Percentiles rank a stretch among this genome's conserved stretches.
Evolutionary conservation across 345 rosid species (phyloP).

Genomic region (Salix exigua): DNA sequence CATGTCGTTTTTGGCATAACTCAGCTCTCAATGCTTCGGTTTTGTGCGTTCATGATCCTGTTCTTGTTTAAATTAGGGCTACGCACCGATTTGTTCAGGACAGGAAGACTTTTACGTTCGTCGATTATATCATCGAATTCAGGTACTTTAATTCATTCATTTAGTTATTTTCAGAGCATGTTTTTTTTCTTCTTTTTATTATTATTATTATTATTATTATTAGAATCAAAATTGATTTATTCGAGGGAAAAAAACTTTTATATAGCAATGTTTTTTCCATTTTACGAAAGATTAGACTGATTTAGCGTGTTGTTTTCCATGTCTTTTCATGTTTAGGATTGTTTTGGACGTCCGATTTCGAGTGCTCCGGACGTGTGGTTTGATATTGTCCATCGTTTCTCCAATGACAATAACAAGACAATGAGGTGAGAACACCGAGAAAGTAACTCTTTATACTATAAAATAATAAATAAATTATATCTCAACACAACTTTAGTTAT

Average conservation of each 20-base stretch:
- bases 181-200: background rate
- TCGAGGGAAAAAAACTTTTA: background rate
- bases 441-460: too few species aligned
- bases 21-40: background rate
- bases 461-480: too few species aligned
- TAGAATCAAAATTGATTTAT: background rate
- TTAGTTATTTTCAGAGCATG: background rate
- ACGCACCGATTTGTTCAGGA: slow-evolving; percentile 88
- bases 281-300: background rate
- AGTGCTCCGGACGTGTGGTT: slow-evolving; percentile 94
- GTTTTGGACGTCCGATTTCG: slow-evolving; percentile 78
- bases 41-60: background rate
- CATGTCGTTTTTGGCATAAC: background rate
- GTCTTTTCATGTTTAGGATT: slow-evolving; percentile 44
- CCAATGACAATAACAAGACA: slow-evolving; percentile 80
- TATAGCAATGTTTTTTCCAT: background rate
- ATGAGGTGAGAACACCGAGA: slow-evolving; percentile 46
- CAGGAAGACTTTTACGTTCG: slow-evolving; percentile 89
- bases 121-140: slow-evolving; percentile 80
- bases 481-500: too few species aligned
- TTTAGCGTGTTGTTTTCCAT: background rate
- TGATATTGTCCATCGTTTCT: slow-evolving; percentile 74
- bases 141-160: slow-evolving; percentile 38
- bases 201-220: background rate
- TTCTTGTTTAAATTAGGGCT: slow-evolving; percentile 43